Evolutionary conservation across 1,139 yeast genomes (phyloP), one percentile per base, ranked within the genome.

Genomic region (Suhomyces choctaworum): DNA sequence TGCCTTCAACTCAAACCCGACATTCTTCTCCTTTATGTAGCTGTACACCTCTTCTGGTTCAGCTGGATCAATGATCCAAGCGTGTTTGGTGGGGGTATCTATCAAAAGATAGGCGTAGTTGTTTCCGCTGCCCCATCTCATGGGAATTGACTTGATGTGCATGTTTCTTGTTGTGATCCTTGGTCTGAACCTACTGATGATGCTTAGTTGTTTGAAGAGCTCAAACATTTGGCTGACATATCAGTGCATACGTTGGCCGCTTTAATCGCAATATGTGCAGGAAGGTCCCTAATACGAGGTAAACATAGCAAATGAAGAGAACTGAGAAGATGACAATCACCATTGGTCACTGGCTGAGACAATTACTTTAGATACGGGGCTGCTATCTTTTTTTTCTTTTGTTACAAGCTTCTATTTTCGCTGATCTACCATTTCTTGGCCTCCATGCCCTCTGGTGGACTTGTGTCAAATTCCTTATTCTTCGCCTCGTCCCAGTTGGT

Each of bases 121-220:
- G 60, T 89, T 94, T 39, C 97, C 96, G 19, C 77, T 61, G 39
- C 92, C 89, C 97, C 97, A 90, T 63, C 97, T 79, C 96, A 89
- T 90, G 41, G 92, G 90, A 50, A 92, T 78, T 24, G 84, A 63
- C 52, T 79, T 74, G 41, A 90, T 74, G 51, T 87, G 94, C 97
- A 90, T 90, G 32, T 58, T 74, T 51, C 86, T 57, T 20, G 16
- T n/a, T n/a, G n/a, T n/a, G n/a, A n/a, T n/a, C n/a, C n/a, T n/a
- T n/a, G n/a, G n/a, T n/a, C n/a, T 12, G 20, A 17, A 19, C 15
- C 22, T 7, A 14, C 6, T 27, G 29, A 19, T n/a, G 15, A 7
- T 11, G n/a, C n/a, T n/a, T n/a, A n/a, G n/a, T n/a, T n/a, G n/a
- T n/a, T n/a, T n/a, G n/a, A n/a, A n/a, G n/a, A n/a, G n/a, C n/a